phyloP scores from a whole-genome alignment of 1,284 basidiomycete species.

The Naganishia sp. region DNA sequence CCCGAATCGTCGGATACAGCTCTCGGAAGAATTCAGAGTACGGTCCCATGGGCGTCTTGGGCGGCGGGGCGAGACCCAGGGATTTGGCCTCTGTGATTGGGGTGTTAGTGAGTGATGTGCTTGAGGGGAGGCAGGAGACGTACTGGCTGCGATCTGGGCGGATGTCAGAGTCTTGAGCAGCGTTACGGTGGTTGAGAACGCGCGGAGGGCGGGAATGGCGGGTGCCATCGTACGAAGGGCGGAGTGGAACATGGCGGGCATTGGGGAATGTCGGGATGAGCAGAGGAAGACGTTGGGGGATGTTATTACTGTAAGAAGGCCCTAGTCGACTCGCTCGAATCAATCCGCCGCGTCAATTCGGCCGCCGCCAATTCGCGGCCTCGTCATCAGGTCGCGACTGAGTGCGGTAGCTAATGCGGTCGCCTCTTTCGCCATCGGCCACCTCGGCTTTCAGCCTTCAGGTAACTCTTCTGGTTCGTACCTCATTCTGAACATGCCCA shows the following conservation, averaged over 20 bases:
- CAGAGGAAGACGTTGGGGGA: no score
- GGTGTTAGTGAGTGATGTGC: background rate
- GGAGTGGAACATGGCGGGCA: background rate
- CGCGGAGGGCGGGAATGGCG: background rate
- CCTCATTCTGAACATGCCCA: no score
- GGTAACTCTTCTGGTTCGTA: no score
- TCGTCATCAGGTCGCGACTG: no score
- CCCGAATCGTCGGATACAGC: slow-evolving; percentile 21
- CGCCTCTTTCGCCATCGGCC: no score
- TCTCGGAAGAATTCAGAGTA: slow-evolving; percentile 34
- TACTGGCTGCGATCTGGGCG: slow-evolving; percentile 6
- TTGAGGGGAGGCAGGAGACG: background rate
- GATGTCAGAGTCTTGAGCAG: slow-evolving; percentile 8
- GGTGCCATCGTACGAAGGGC: background rate
- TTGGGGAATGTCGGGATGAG: no score
- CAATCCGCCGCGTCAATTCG: no score
- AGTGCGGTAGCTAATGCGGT: no score
- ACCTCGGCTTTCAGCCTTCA: no score
- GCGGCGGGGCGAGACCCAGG: slow-evolving; percentile 27
- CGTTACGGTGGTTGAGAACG: slow-evolving; percentile 14
- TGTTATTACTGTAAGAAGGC: no score
- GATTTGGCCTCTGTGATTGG: slow-evolving; percentile 4
- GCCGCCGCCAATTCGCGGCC: no score
- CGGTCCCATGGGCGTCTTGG: slow-evolving; percentile 30
- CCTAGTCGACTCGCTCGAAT: no score